phyloP scores from a whole-genome alignment of 2,329 filamentous ascomycete species.

The Saccharata proteae region DNA sequence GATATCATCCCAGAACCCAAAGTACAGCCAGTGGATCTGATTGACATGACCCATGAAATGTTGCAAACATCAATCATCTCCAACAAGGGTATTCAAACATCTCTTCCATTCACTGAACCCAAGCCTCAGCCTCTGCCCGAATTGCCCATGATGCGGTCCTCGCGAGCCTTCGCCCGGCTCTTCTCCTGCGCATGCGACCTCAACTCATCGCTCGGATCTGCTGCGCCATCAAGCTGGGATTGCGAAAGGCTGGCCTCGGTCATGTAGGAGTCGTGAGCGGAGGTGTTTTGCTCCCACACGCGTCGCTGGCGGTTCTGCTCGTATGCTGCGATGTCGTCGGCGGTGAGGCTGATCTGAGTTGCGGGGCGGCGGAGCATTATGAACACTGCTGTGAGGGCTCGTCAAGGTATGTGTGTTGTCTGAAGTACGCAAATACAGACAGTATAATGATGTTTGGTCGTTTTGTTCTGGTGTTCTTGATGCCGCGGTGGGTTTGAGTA shows the following conservation, averaged over 20 bases:
- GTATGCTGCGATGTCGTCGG: conserved; percentile 58
- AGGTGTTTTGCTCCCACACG: conserved; percentile 14
- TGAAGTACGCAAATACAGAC: too few species aligned
- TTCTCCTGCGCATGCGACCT: conserved; percentile 6
- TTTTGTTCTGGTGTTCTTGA: too few species aligned
- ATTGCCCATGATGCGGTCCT: conserved; percentile 10
- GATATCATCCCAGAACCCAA: too few species aligned
- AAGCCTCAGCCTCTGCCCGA: conserved; percentile 3
- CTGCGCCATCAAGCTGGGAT: conserved; percentile 1
- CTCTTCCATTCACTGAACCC: conserved; percentile 1
- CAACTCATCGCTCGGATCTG: conserved; percentile 3
- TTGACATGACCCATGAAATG: too few species aligned
- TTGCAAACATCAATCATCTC: too few species aligned
- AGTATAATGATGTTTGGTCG: too few species aligned
- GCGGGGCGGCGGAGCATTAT: conserved; percentile 55
- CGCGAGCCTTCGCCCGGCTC: conserved; percentile 4
- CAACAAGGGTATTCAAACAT: background rate
- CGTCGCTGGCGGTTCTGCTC: conserved; percentile 45
- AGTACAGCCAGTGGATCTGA: too few species aligned
- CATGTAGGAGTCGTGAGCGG: conserved; percentile 5
- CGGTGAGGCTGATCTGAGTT: conserved; percentile 55
- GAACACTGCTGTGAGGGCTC: too few species aligned
- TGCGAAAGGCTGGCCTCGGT: conserved; percentile 7
- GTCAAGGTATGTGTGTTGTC: too few species aligned
- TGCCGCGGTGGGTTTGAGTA: too few species aligned